These are phyloP conservation scores for Kodamaea fukazawae DNA, from an alignment of 805 yeast species.

Conservation along the genomic window DNA sequence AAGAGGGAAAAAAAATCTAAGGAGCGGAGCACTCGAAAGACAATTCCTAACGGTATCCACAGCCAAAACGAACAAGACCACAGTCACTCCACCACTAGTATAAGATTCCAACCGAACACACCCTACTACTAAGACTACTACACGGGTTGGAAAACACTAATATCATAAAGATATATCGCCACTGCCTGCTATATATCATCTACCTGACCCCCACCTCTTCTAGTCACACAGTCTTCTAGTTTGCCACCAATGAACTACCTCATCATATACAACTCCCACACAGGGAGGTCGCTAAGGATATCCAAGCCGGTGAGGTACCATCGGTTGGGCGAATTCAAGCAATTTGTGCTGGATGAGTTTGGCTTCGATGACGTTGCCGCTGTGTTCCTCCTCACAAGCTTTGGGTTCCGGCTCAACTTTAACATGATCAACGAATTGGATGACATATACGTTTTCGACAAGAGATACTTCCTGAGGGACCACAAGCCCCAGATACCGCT, in stretches of 20 bases:
- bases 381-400: constrained; percentile 58
- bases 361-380: constrained; percentile 26
- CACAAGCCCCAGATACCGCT: constrained; percentile 12
- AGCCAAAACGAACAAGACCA: too few species aligned
- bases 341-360: constrained; percentile 27
- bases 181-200: too few species aligned
- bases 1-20: too few species aligned
- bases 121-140: too few species aligned
- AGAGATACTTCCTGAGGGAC: constrained; percentile 48
- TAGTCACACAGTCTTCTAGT: too few species aligned
- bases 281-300: constrained; percentile 29
- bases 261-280: constrained; percentile 37
- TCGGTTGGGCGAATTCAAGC: constrained; percentile 30
- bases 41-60: too few species aligned
- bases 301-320: constrained; percentile 44
- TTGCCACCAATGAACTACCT: constrained; percentile 13
- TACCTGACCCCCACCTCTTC: too few species aligned
- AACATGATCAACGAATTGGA: constrained; percentile 49
- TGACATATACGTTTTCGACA: constrained; percentile 63
- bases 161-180: too few species aligned
- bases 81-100: too few species aligned
- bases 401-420: constrained; percentile 59
- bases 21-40: too few species aligned
- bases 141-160: too few species aligned
- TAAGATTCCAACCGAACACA: too few species aligned